phyloP scores from a whole-genome alignment of 495 filamentous ascomycete genomes.

The Penicillium odoratum region DNA sequence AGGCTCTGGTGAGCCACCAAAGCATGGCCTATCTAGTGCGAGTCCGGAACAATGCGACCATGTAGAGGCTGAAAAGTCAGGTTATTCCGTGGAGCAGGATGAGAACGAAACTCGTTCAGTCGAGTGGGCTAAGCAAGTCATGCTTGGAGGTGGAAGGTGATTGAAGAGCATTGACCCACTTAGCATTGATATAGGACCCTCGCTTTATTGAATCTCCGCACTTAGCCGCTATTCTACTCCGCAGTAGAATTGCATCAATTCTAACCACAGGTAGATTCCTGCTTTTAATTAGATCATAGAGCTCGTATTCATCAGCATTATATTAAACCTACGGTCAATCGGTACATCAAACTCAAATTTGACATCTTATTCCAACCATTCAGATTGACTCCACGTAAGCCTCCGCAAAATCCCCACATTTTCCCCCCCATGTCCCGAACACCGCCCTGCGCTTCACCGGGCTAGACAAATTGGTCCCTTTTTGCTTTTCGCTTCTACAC shows the following conservation, averaged over 20 bases:
- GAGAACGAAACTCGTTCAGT: slow-evolving; percentile 8
- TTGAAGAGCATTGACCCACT: not conserved
- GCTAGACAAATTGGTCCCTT: not conserved
- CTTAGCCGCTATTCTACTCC: not conserved
- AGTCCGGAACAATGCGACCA: slow-evolving; percentile 17
- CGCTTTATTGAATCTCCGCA: not conserved
- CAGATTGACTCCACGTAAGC: slow-evolving; percentile 35
- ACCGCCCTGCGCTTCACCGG: slow-evolving; percentile 30
- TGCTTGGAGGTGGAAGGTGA: slow-evolving; percentile 6
- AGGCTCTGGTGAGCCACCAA: slow-evolving; percentile 25
- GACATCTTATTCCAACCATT: not conserved
- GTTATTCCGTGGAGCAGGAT: slow-evolving; percentile 2
- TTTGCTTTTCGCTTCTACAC: not conserved
- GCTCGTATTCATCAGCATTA: not conserved
- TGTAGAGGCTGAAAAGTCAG: slow-evolving; percentile 16
- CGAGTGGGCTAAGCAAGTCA: slow-evolving; percentile 10
- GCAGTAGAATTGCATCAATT: too few relatives aligned
- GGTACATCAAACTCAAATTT: not conserved
- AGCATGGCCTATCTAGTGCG: slow-evolving; percentile 38
- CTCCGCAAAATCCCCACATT: slow-evolving; percentile 24
- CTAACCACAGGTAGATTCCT: too few relatives aligned
- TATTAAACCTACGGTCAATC: not conserved
- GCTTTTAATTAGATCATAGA: not conserved
- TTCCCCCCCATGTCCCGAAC: slow-evolving; percentile 24
- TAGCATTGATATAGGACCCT: not conserved